These are phyloP conservation scores for Ogataea trehaloabstinens DNA, from an alignment of 805 yeast genomes.

Conservation along the genomic window DNA sequence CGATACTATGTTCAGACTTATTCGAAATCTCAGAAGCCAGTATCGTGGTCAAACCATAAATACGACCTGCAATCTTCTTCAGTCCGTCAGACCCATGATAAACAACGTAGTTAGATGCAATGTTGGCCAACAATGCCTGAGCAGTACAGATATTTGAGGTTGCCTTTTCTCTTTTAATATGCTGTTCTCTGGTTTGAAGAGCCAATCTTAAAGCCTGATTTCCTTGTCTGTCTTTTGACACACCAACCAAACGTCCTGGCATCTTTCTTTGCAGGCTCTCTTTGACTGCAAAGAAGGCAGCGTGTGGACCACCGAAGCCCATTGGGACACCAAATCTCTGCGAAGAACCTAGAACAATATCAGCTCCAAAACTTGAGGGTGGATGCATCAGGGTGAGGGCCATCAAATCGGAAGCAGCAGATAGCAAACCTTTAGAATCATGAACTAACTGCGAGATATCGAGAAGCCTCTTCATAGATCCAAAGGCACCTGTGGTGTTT, in stretches of 20 bases:
- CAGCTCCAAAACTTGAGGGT: slow-evolving; percentile 86
- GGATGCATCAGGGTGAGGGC: slow-evolving; percentile 85
- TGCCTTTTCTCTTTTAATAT: slow-evolving; percentile 95
- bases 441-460: slow-evolving; percentile 67
- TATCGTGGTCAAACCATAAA: slow-evolving; percentile 68
- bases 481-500: slow-evolving; percentile 73
- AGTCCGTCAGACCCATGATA: slow-evolving; percentile 94
- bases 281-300: slow-evolving; percentile 93
- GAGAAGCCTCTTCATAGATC: slow-evolving; percentile 45
- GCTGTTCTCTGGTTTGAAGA: slow-evolving; percentile 97
- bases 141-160: slow-evolving; percentile 98
- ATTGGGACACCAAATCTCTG: slow-evolving; percentile 98
- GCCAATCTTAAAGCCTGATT: slow-evolving; percentile 89
- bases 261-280: slow-evolving; percentile 81
- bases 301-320: slow-evolving; percentile 99
- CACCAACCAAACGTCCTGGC: slow-evolving; percentile 95
- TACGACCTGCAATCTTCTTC: slow-evolving; percentile 70
- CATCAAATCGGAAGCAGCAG: slow-evolving; percentile 88
- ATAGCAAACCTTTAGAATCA: slow-evolving; percentile 65
- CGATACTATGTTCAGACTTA: slow-evolving; percentile 44
- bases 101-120: slow-evolving; percentile 93
- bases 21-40: slow-evolving; percentile 58
- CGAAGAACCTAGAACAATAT: slow-evolving; percentile 86
- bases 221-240: slow-evolving; percentile 88
- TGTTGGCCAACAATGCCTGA: slow-evolving; percentile 92